phyloP scores from a whole-genome alignment of 441 rosid genomes.

The Populus hybrid region DNA sequence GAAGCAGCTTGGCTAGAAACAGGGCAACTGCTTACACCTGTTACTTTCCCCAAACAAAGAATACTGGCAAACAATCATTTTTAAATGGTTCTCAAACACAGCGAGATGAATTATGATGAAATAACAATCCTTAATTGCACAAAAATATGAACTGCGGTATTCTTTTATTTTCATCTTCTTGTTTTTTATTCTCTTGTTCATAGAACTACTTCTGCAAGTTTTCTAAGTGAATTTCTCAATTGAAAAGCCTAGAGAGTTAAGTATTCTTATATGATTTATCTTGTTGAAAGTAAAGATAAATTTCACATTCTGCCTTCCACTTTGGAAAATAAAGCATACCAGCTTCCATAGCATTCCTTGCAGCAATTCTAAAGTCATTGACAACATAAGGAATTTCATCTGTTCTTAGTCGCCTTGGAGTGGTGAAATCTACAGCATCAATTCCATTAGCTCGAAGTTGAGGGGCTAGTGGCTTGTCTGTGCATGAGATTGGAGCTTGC shows the following conservation, averaged over 20 bases:
- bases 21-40: background rate
- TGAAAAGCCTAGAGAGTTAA: background rate
- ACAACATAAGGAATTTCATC: conserved; percentile 46
- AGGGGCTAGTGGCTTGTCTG: conserved; percentile 33
- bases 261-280: background rate
- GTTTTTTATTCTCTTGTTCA: no score
- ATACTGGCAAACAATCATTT: background rate
- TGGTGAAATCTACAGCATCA: conserved; percentile 45
- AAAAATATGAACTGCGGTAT: background rate
- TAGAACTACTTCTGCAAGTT: background rate
- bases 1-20: background rate
- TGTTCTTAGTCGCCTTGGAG: conserved; percentile 47
- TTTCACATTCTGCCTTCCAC: background rate
- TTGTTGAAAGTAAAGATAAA: background rate
- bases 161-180: background rate
- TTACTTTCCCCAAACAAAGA: background rate
- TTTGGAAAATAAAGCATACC: conserved; percentile 13
- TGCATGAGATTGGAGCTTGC: conserved; percentile 33
- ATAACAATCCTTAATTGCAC: background rate
- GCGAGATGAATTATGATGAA: background rate
- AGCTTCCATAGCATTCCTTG: conserved; percentile 65
- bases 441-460: conserved; percentile 44
- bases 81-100: background rate
- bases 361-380: conserved; percentile 48
- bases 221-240: background rate